Evolutionary conservation across 805 yeast species (phyloP), one percentile per base, ranked within the genome.

Genomic region (Lipomyces orientalis): DNA sequence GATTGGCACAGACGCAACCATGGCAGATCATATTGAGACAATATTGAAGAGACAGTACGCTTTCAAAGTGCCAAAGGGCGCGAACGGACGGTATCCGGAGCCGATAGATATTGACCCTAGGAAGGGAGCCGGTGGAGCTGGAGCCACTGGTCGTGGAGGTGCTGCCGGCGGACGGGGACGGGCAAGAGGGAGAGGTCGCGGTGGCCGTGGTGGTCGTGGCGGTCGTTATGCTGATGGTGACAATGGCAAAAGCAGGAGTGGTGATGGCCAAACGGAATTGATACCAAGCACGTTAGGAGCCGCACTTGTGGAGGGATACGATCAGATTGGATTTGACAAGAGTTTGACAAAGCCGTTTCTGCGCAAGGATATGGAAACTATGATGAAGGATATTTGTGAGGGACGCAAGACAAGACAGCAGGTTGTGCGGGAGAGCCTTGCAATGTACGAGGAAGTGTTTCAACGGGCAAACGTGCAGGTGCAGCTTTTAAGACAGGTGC

Each of bases 1-100:
- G 0, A 95, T 95, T 57, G 99, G 99, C 1, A 95, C 99, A 0
- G 99, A 95, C 81, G 99, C 99, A 0, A 95, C 99, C 0, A 96
- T 95, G 78, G 99, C 98, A 0, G 99, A 95, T 55, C 99, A 95
- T 78, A 95, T 95, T 51, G 93, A 90, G 66, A 93, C 90, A 75
- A 87, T 95, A 55, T 79, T 85, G 35, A 77, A 78, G 10, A 79
- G 99, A 62, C 86, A 87, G 22, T 96, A 93, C 74, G 85, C 91
- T 4, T 79, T 78, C 19, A 87, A 71, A 72, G 65, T 69, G 31
- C 67, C 73, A 8, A 54, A 54, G n/a, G 73, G 73, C 29, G 55
- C 58, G 7, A 56, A 29, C 16, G 65, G 65, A 9, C 54, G 72
- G 19, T 66, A 57, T 33, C 46, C 35, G 19, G 58, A 62, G 33